Percentiles rank a stretch among this genome's conserved stretches.
These are phyloP conservation scores for Beauveria rudraprayagi DNA, from an alignment of 2,329 filamentous ascomycete species.

Conservation along the genomic window DNA sequence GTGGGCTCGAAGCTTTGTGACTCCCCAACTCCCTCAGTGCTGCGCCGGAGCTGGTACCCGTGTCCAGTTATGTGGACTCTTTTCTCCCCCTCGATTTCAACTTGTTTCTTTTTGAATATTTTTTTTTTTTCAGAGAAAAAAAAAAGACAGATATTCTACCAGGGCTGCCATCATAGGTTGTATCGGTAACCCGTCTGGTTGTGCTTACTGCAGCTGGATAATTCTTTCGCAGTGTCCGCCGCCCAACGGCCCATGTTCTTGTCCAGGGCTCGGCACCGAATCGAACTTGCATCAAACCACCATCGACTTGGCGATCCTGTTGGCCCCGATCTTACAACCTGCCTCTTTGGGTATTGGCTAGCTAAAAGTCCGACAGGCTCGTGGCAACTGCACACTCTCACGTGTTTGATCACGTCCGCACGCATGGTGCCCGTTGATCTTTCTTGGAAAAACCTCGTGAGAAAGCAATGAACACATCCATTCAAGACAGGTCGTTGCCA, in stretches of 20 bases:
- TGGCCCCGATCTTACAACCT: constrained; percentile 3
- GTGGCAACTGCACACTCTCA: too few species aligned
- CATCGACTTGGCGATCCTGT: constrained; percentile 3
- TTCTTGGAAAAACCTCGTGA: too few species aligned
- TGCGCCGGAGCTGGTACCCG: constrained; percentile 8
- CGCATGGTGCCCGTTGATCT: too few species aligned
- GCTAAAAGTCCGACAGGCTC: too few species aligned
- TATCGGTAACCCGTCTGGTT: not conserved
- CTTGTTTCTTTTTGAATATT: not conserved
- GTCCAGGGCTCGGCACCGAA: not conserved
- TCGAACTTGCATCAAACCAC: not conserved
- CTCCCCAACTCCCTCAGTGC: not conserved
- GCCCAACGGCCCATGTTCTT: too few species aligned
- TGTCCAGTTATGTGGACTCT: constrained; percentile 6
- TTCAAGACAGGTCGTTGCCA: too few species aligned
- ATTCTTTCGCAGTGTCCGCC: too few species aligned
- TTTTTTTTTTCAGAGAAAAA: too few species aligned
- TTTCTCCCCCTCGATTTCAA: not conserved
- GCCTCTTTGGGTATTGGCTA: not conserved
- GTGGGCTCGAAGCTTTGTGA: not conserved
- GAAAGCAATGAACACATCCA: too few species aligned
- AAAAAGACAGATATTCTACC: too few species aligned
- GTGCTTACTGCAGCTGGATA: not conserved
- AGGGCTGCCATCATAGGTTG: too few species aligned
- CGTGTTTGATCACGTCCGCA: not conserved